A percentile compares a stretch with the other conserved stretches of the same genome.
These are phyloP conservation scores for Pichia ethanolica DNA, from an alignment of 805 yeast species.

Conservation along the genomic window DNA sequence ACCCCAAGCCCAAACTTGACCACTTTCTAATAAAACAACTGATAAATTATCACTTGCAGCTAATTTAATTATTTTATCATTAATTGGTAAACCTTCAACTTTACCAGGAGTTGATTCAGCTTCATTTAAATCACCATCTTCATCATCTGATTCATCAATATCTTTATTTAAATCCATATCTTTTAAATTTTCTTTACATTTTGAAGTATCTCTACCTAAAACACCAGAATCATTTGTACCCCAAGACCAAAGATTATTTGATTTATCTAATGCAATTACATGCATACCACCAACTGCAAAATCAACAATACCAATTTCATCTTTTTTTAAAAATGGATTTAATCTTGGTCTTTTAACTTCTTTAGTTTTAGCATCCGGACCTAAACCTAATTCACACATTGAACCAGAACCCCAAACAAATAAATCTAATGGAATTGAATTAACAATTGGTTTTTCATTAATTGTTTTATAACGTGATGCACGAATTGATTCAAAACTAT, in stretches of 20 bases:
- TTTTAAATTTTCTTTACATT: constrained; percentile 47
- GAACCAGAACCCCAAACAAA: constrained; percentile 96
- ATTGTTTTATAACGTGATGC: constrained; percentile 44
- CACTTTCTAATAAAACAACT: constrained; percentile 68
- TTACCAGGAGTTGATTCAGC: constrained; percentile 81
- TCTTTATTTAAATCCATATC: constrained; percentile 56
- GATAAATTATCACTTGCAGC: constrained; percentile 92
- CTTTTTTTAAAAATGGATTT: constrained; percentile 63
- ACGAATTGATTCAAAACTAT: constrained; percentile 37
- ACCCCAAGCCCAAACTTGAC: constrained; percentile 97
- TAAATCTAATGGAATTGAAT: constrained; percentile 53
- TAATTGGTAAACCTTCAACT: constrained; percentile 60
- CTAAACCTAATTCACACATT: constrained; percentile 97
- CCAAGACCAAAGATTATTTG: constrained; percentile 93
- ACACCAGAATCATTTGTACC: constrained; percentile 93
- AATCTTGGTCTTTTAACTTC: constrained; percentile 95
- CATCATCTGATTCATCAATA: constrained; percentile 47
- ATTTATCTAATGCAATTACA: constrained; percentile 68
- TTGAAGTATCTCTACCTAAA: constrained; percentile 77
- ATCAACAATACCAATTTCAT: constrained; percentile 67
- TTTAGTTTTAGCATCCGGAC: constrained; percentile 84
- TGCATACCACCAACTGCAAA: constrained; percentile 97
- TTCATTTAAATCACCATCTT: constrained; percentile 82
- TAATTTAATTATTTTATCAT: constrained; percentile 59
- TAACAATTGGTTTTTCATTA: constrained; percentile 32